Evolutionary conservation across 140 eudicot species (phyloP), one percentile per base, ranked within the genome.

Genomic region (Bidens hawaiensis): DNA sequence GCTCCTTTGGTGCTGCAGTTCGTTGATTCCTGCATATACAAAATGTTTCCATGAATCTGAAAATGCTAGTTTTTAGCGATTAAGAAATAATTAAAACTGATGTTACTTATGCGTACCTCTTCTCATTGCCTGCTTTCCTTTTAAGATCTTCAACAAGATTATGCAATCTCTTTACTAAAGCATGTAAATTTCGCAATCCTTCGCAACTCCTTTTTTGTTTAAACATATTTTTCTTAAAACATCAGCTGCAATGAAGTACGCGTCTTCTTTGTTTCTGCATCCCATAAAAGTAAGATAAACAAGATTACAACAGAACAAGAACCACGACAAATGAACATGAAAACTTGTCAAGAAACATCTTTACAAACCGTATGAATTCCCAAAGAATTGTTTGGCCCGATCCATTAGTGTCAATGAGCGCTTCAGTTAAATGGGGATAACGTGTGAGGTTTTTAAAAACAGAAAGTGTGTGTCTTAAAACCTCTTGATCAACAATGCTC

Each of bases 401-500:
- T 62, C 87, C 89, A 47, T 6, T 53, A 41, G 65, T 71, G 24
- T 80, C 64, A 54, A 82, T 55, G 59, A 88, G 70, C 4, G 71
- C 73, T 51, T 85, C 72, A 28, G 87, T 79, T 57, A 91, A 61
- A 51, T 78, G 86, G 34, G 95, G 88, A 65, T 85, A 83, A 9
- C 93, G 79, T 5, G 96, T 79, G 24, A 87, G 82, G 76, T 91
- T 91, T 75, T 93, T 78, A 22, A 91, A 84, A 54, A 81, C 82
- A 12, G 95, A 91, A 18, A 91, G 74, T 18, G 87, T 64, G 71
- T 82, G 89, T 52, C 79, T 82, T 25, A 91, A 67, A 60, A 91
- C 83, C 71, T 91, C 87, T 24, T 87, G 96, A 58, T 91, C 98
- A 34, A 86, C 95, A 70, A 91, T 87, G 73, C 98, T 91, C 52